A percentile compares a stretch with the other conserved stretches of the same genome.
These are phyloP conservation scores for Metschnikowia dekortorum DNA, from an alignment of 805 yeast species.

Conservation along the genomic window DNA sequence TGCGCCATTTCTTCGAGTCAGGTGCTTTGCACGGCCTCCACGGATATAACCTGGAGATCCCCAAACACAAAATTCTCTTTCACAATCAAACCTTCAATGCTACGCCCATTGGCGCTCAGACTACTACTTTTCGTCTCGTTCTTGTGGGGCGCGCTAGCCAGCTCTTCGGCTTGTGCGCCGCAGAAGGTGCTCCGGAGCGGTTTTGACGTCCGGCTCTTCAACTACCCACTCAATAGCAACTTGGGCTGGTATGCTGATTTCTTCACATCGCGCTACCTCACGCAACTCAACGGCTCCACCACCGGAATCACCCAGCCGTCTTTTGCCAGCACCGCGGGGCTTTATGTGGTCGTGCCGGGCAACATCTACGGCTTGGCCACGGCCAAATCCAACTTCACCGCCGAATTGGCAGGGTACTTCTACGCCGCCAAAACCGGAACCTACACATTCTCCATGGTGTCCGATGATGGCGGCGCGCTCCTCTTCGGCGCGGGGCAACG, in stretches of 20 bases:
- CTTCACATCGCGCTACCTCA: slow-evolving; percentile 7
- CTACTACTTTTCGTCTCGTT: neutral
- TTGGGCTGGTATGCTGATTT: slow-evolving; percentile 9
- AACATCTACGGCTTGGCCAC: slow-evolving; percentile 6
- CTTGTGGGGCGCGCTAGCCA: neutral
- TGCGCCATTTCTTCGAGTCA: neutral
- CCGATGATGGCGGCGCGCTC: slow-evolving; percentile 13
- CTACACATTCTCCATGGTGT: slow-evolving; percentile 7
- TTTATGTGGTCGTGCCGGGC: neutral
- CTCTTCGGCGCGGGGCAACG: slow-evolving; percentile 9
- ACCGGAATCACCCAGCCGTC: slow-evolving; percentile 9
- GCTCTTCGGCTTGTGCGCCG: neutral
- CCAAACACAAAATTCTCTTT: neutral
- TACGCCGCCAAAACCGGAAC: slow-evolving; percentile 4
- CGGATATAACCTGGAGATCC: neutral
- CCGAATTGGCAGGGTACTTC: slow-evolving; percentile 13
- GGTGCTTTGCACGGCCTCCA: neutral
- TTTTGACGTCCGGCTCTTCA: slow-evolving; percentile 8
- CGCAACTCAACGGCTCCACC: neutral
- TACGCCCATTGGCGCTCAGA: neutral
- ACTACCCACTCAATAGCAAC: neutral
- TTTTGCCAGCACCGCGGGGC: slow-evolving; percentile 1
- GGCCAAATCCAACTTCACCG: slow-evolving; percentile 9
- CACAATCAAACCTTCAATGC: neutral
- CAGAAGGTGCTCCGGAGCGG: neutral